Evolutionary conservation across 2,329 filamentous ascomycete genomes (phyloP), one percentile per base, ranked within the genome.

Genomic region (Trichoderma endophyticum): DNA sequence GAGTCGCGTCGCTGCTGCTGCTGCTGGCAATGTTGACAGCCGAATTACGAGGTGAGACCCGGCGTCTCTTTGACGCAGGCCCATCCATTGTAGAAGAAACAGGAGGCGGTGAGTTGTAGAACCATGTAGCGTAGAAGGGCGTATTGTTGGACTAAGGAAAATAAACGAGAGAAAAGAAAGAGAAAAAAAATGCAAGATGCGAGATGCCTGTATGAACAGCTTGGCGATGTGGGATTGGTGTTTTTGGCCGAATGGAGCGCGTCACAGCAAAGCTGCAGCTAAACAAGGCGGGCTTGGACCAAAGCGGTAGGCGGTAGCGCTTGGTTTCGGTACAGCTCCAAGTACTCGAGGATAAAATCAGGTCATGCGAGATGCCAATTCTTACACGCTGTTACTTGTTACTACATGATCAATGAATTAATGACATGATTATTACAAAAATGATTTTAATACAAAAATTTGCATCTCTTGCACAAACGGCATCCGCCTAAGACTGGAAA

Each of bases 21-120:
- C 76, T 76, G 74, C 84, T 76, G 74, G 84, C 77, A 65, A 71
- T 63, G 72, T 73, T 43, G 8, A 83, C 84, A 28, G 83, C 67
- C 36, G 76, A 78, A 61, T 73, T 84, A 26, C 84, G 84, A 21
- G 89, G 87, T 73, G 89, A 91, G 26, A 85, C 89, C 78, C 89
- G 90, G 77, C 89, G 87, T 78, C 89, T 85, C 80, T 93, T 92
- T 6, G 88, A 83, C 61, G 89, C 87, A 30, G 89, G 88, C 70
- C 85, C 83, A 74, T 89, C 87, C 83, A 84, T 84, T 63, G 24
- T 73, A n/a, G 65, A 30, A 26, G 4, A 51, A 15, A 14, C 30
- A 26, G 36, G 28, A n/a, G 6, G n/a, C 6, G 14, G 26, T 15
- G 12, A 30, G 24, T 12, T 3, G 21, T 4, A 15, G 24, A 15